phyloP scores from a whole-genome alignment of 176 grass and related monocot genomes.

The Poa pratensis region DNA sequence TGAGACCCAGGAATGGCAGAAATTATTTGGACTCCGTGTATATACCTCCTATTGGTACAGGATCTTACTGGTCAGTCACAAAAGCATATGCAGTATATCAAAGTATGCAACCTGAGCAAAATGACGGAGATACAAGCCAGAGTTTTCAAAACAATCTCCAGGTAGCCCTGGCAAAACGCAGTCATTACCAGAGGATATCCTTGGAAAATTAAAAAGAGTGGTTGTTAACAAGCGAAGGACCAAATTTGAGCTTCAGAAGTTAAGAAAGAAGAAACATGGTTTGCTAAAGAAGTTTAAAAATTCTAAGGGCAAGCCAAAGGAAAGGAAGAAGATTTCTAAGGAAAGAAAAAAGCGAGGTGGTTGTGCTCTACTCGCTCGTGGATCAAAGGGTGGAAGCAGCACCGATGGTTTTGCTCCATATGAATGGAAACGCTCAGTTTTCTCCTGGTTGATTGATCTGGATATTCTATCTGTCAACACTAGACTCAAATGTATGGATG shows the following conservation, averaged over 20 bases:
- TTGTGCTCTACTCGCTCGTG: conserved; percentile 75
- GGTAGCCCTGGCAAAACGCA: conserved; percentile 36
- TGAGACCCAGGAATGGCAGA: conserved; percentile 83
- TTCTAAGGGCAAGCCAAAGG: conserved; percentile 34
- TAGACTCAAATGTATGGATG: conserved; percentile 83
- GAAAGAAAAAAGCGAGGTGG: conserved; percentile 71
- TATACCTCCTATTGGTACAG: conserved; percentile 82
- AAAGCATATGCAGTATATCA: conserved; percentile 69
- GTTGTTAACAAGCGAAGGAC: conserved; percentile 64
- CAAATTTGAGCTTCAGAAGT: conserved; percentile 48
- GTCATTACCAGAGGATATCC: conserved; percentile 66
- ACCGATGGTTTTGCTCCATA: conserved; percentile 79
- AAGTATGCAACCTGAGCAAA: conserved; percentile 41
- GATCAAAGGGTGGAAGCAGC: conserved; percentile 54
- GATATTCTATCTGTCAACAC: conserved; percentile 60
- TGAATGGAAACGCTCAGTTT: conserved; percentile 79
- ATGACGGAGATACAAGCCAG: conserved; percentile 30
- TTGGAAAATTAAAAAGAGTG: conserved; percentile 71
- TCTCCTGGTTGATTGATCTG: conserved; percentile 96
- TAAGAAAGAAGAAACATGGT: conserved; percentile 46
- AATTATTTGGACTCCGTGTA: conserved; percentile 88
- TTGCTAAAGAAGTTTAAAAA: conserved; percentile 37
- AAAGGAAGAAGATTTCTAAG: conserved; percentile 40
- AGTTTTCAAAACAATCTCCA: conserved; percentile 44
- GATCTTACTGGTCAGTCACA: conserved; percentile 95